These are phyloP conservation scores for Penicillium sp. DNA, from an alignment of 2,329 filamentous ascomycete genomes.

Conservation along the genomic window DNA sequence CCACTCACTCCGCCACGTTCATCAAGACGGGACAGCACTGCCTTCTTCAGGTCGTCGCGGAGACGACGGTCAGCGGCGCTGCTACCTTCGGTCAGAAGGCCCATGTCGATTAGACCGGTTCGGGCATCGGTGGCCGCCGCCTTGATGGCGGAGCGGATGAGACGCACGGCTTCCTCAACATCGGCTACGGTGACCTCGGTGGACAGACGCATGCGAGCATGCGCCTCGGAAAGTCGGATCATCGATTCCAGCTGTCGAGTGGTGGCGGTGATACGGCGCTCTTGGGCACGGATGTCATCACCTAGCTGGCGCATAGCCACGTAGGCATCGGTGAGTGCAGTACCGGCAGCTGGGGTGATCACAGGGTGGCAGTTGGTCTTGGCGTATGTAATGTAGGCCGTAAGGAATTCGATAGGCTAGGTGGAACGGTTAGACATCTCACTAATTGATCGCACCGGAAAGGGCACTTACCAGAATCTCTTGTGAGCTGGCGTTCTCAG, in stretches of 20 bases:
- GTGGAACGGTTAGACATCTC: slow-evolving; percentile 17
- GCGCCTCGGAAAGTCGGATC: slow-evolving; percentile 94
- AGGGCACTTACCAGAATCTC: slow-evolving; percentile 73
- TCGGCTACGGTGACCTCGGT: slow-evolving; percentile 73
- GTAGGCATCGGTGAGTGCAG: slow-evolving; percentile 81
- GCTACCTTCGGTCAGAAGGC: slow-evolving; percentile 88
- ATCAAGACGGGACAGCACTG: slow-evolving; percentile 71
- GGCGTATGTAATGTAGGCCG: slow-evolving; percentile 94
- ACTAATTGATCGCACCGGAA: not conserved
- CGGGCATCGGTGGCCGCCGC: slow-evolving; percentile 93
- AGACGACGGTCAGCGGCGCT: slow-evolving; percentile 80
- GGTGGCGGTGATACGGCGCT: slow-evolving; percentile 96
- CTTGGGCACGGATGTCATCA: slow-evolving; percentile 77
- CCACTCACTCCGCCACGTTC: slow-evolving; percentile 69
- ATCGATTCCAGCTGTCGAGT: slow-evolving; percentile 96
- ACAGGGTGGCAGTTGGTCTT: slow-evolving; percentile 79
- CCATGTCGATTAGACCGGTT: slow-evolving; percentile 94
- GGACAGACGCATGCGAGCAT: slow-evolving; percentile 94
- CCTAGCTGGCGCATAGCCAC: slow-evolving; percentile 94
- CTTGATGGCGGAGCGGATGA: slow-evolving; percentile 93
- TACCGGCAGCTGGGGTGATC: slow-evolving; percentile 75
- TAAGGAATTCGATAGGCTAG: slow-evolving; percentile 90
- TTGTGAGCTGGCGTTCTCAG: slow-evolving; percentile 71
- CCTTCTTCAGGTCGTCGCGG: slow-evolving; percentile 79
- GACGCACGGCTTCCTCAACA: slow-evolving; percentile 82